These are phyloP conservation scores for Termitomyces sp. DNA, from an alignment of 768 basidiomycete genomes.

Conservation along the genomic window DNA sequence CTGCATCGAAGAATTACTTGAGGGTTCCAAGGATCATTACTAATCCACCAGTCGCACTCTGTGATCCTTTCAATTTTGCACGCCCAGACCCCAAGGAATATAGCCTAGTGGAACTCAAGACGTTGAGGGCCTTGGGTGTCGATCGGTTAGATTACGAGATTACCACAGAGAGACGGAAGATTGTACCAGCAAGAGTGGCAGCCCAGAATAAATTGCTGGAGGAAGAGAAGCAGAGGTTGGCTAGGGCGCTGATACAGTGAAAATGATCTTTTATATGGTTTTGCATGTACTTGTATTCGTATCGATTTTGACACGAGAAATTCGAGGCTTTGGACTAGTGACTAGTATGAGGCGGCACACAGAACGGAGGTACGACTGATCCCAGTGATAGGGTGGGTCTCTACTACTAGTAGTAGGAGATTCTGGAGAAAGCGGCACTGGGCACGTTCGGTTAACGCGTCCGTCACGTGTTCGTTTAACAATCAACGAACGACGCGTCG, in stretches of 20 bases:
- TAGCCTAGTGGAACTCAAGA: conserved; percentile 60
- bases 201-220: conserved; percentile 48
- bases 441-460: conserved; percentile 1
- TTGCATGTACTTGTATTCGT: background rate
- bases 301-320: too few species aligned
- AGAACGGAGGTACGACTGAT: too few species aligned
- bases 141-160: conserved; percentile 44
- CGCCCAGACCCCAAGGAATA: conserved; percentile 44
- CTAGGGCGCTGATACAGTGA: background rate
- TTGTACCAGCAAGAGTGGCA: conserved; percentile 46
- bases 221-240: conserved; percentile 44
- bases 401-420: too few species aligned
- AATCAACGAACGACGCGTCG: conserved; percentile 18
- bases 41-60: conserved; percentile 59
- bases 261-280: background rate
- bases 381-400: too few species aligned
- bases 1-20: conserved; percentile 58
- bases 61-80: conserved; percentile 53
- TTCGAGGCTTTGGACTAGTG: too few species aligned
- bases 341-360: too few species aligned
- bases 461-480: conserved; percentile 9
- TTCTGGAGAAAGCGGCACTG: too few species aligned
- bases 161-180: conserved; percentile 43
- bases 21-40: conserved; percentile 61
- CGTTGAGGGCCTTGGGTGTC: conserved; percentile 50